These are phyloP conservation scores for Kluyveromyces sp. DNA, from an alignment of 1,139 yeast species.

Conservation along the genomic window DNA sequence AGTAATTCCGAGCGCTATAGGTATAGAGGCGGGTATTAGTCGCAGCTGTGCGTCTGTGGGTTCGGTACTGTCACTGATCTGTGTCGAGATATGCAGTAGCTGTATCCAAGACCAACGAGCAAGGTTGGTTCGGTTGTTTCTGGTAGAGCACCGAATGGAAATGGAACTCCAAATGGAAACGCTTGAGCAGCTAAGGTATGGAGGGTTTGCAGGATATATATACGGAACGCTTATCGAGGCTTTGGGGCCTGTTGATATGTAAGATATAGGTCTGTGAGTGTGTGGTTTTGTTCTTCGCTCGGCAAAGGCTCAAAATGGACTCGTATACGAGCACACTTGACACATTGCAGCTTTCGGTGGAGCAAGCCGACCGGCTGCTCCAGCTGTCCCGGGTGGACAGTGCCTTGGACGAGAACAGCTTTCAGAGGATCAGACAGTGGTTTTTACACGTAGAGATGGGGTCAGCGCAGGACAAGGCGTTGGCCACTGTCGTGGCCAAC, in stretches of 20 bases:
- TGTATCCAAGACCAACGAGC: background rate
- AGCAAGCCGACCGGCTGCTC: constrained; percentile 3
- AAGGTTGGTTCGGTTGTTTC: too few relatives aligned
- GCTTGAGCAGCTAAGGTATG: too few relatives aligned
- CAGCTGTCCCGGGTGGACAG: constrained; percentile 8
- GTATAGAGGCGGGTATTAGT: too few relatives aligned
- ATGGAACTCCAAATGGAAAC: too few relatives aligned
- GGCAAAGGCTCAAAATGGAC: background rate
- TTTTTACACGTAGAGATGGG: constrained; percentile 2
- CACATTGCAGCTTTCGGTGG: background rate
- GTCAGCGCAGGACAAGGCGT: constrained; percentile 1
- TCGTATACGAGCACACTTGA: background rate
- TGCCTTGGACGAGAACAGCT: background rate
- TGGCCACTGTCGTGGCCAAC: constrained; percentile 10
- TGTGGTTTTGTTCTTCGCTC: too few relatives aligned
- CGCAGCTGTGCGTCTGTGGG: too few relatives aligned
- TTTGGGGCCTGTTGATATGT: too few relatives aligned
- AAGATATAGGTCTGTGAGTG: too few relatives aligned
- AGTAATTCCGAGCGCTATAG: background rate
- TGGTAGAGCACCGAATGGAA: too few relatives aligned
- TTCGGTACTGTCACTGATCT: background rate
- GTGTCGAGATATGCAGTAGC: background rate
- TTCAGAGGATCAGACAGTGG: constrained; percentile 7
- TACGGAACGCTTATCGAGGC: too few relatives aligned
- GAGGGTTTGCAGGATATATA: too few relatives aligned